Evolutionary conservation across 2,329 filamentous ascomycete species (phyloP).

Genomic region (Dactylellina sp.): DNA sequence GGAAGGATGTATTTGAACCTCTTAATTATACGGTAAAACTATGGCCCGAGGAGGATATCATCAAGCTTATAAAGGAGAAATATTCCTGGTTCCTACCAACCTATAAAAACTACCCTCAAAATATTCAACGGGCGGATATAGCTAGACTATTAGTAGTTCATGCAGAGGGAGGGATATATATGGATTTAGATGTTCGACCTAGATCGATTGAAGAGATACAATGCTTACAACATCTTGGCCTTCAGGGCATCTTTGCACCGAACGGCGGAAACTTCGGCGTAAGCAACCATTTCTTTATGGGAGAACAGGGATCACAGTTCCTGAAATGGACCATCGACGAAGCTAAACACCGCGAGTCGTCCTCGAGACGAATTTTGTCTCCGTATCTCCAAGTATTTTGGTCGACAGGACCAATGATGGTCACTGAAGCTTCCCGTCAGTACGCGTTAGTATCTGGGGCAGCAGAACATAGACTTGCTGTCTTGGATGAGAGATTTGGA

Average conservation of each 20-base stretch:
- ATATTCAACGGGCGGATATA: conserved; percentile 58
- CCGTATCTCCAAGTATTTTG: conserved; percentile 59
- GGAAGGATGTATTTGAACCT: conserved; percentile 35
- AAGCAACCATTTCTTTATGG: conserved; percentile 60
- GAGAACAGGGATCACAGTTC: conserved; percentile 49
- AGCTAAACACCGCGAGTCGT: conserved; percentile 51
- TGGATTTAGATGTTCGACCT: conserved; percentile 57
- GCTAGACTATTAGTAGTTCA: conserved; percentile 58
- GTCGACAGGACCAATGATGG: conserved; percentile 59
- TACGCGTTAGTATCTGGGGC: conserved; percentile 41
- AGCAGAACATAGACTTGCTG: conserved; percentile 26
- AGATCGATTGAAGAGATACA: conserved; percentile 41
- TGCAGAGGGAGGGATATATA: conserved; percentile 58
- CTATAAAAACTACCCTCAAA: conserved; percentile 55
- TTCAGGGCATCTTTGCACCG: conserved; percentile 57
- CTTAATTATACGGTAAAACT: conserved; percentile 58
- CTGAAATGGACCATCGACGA: conserved; percentile 56
- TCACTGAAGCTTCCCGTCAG: conserved; percentile 55
- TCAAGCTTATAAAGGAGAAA: conserved; percentile 50
- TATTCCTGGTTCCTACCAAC: conserved; percentile 58
- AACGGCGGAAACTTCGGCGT: conserved; percentile 50
- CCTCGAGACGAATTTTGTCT: conserved; percentile 41
- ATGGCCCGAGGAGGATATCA: conserved; percentile 58
- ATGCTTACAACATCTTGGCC: conserved; percentile 55
- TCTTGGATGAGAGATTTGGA: conserved; percentile 51